Percentiles rank a stretch among this genome's conserved stretches.
phyloP scores from a whole-genome alignment of 2,329 filamentous ascomycete genomes.

The Blastomyces parvus region DNA sequence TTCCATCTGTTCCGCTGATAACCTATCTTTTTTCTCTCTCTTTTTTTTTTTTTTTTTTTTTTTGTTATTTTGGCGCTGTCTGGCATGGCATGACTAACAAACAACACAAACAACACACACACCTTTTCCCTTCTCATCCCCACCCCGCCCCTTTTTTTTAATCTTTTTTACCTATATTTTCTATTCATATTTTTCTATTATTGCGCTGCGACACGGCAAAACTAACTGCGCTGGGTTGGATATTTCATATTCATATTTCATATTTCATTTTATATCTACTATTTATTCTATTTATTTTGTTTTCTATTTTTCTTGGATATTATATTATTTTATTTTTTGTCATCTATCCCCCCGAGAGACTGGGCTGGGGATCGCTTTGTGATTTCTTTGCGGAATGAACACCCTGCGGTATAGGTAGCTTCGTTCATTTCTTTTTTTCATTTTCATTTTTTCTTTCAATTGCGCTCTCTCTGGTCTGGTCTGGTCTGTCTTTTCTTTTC shows the following conservation, averaged over 20 bases:
- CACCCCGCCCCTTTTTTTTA: too few relatives aligned
- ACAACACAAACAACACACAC: too few relatives aligned
- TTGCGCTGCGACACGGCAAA: not conserved
- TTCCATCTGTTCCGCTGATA: too few relatives aligned
- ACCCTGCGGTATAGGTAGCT: not conserved
- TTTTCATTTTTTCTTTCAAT: not conserved
- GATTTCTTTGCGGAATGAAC: too few relatives aligned
- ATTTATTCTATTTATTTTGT: not conserved
- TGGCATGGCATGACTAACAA: slow-evolving; percentile 2
- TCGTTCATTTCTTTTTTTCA: not conserved
- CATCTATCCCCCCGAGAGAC: too few relatives aligned
- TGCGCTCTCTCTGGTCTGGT: too few relatives aligned
- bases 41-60: not conserved
- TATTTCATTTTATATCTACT: not conserved
- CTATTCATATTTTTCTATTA: not conserved
- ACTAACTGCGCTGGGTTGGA: not conserved
- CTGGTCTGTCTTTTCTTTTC: not conserved
- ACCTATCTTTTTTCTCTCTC: too few relatives aligned
- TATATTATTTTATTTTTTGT: not conserved
- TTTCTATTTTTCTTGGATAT: not conserved
- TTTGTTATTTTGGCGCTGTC: not conserved
- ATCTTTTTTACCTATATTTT: not conserved
- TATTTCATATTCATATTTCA: not conserved
- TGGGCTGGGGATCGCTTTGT: too few relatives aligned
- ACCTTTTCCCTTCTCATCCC: not conserved